Evolutionary conservation across 495 filamentous ascomycete genomes (phyloP).

Genomic region (Penicillium lividum): DNA sequence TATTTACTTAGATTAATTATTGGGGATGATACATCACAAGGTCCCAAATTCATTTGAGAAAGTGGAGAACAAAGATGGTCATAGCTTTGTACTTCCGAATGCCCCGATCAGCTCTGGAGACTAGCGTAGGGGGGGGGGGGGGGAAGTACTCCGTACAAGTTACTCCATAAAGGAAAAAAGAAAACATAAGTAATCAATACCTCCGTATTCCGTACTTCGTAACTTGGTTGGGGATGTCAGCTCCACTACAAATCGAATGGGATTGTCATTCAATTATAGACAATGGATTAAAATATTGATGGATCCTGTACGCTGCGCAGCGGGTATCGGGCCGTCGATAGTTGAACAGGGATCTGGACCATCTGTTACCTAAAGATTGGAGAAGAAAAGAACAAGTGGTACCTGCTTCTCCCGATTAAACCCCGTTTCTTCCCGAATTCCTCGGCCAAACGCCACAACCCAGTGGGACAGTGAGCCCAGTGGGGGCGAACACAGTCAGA

Average conservation of each 20-base stretch:
- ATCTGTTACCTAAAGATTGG: neutral
- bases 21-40: neutral
- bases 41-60: neutral
- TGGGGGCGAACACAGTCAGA: conserved; percentile 8
- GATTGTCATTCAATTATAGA: neutral
- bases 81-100: conserved; percentile 10
- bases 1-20: neutral
- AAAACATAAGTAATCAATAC: neutral
- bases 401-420: conserved; percentile 1
- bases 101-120: conserved; percentile 6
- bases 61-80: neutral
- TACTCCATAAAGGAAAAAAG: neutral
- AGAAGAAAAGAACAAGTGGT: neutral
- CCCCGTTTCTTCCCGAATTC: conserved; percentile 23
- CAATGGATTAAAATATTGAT: neutral
- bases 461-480: conserved; percentile 3
- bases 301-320: conserved; percentile 34
- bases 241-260: neutral
- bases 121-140: neutral
- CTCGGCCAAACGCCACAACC: neutral
- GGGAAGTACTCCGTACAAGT: neutral
- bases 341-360: conserved; percentile 32
- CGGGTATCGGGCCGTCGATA: conserved; percentile 41
- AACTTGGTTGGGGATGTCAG: too few relatives aligned
- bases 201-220: too few relatives aligned